These are phyloP conservation scores for Asterochloris erici DNA, from an alignment of 139 green algal species.

Conservation along the genomic window DNA sequence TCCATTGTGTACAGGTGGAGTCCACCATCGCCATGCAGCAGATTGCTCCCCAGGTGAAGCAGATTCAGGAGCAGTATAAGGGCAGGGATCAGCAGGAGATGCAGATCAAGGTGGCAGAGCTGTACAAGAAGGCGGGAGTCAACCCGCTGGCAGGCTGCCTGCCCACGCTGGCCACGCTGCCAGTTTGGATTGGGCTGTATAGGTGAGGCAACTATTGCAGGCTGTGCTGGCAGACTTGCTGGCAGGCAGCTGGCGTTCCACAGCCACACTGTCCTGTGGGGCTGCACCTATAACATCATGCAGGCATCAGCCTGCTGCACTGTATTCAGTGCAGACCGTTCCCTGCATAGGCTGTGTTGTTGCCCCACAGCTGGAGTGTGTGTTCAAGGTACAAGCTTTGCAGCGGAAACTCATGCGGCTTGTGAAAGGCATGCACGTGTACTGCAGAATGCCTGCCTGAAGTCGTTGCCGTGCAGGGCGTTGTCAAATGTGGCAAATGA, in stretches of 20 bases:
- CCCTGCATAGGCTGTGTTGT: too few species aligned
- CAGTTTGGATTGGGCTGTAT: constrained; percentile 96
- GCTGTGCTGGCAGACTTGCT: too few species aligned
- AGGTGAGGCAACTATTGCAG: constrained; percentile 25
- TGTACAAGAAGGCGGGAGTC: constrained; percentile 91
- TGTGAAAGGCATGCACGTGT: too few species aligned
- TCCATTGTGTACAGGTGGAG: constrained; percentile 65
- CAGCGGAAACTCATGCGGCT: too few species aligned
- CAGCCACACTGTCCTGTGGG: too few species aligned
- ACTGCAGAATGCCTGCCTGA: too few species aligned
- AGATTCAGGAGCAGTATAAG: constrained; percentile 86
- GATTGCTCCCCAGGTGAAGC: constrained; percentile 90
- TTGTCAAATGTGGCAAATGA: constrained; percentile 87
- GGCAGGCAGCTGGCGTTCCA: too few species aligned
- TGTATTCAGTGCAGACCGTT: too few species aligned
- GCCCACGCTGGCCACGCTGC: constrained; percentile 88
- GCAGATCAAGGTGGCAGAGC: constrained; percentile 83
- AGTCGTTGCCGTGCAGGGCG: constrained; percentile 38
- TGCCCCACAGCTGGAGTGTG: too few species aligned
- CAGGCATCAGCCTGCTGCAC: too few species aligned
- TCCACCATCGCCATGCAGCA: constrained; percentile 89
- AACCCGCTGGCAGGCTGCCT: constrained; percentile 94
- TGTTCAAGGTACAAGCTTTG: too few species aligned
- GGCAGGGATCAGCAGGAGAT: constrained; percentile 23
- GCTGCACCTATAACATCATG: too few species aligned